Base-by-base conservation (phyloP, 2,329 filamentous ascomycete species). In the Cadophora malorum region DNA sequence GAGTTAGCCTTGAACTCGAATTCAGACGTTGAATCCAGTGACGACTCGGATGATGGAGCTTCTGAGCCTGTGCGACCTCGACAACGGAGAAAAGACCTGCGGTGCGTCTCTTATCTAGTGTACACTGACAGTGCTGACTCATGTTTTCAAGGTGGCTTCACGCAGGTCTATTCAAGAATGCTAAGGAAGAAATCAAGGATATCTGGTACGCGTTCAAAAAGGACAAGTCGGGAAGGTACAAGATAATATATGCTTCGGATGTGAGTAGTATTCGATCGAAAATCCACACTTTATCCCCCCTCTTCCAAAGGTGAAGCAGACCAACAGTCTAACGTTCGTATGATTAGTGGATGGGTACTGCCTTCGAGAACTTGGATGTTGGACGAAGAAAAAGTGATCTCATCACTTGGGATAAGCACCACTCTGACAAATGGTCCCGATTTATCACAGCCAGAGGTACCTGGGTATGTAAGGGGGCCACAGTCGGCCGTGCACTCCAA, bases 351-450 rank as follows among this genome's bases (percentile, higher is more conserved):
- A 2, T 28, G 3, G 66, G 65, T 4, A 64, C n/a, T 21, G 6
- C 12, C 3, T 56, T 60, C 16, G 52, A 50, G 0, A 70, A 70
- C 23, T 23, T 14, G 3, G 28, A 62, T 14, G 68, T 67, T 6
- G 71, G 71, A 3, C 56, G 25, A 14, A 14, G 31, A 6, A 70
- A 72, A 19, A 33, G 49, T 31, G 53, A 71, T 38, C 5, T 71
- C 7, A 71, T 72, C 10, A 69, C 69, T 4, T 71, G 59, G 47
- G 67, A 70, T 25, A 4, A 50, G 10, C 62, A 71, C 50, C 64
- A 68, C n/a, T 9, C 28, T 1, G 38, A 58, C 10, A 53, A 61
- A 31, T 71, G 69, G 67, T 28, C n/a, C 1, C 4, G 58, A 2
- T 68, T 33, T 21, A 47, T 70, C 1, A 65, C 63, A 2, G 4